phyloP scores from a whole-genome alignment of 148 eudicot genomes.

The Persicaria maculosa region DNA sequence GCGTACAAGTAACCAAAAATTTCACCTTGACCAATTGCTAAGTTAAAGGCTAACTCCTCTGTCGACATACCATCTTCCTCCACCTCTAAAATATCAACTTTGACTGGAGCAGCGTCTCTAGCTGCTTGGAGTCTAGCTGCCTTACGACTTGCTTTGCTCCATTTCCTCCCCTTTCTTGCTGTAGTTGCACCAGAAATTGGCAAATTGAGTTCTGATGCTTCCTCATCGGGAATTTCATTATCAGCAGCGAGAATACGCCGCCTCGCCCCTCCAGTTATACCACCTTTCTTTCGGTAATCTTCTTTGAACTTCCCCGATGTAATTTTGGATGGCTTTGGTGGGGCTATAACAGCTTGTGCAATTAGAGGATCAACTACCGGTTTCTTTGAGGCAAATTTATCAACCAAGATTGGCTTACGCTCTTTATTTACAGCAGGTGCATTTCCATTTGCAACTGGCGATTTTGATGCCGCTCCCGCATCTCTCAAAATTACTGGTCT shows the following conservation, averaged over 20 bases:
- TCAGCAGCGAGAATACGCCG: slow-evolving; percentile 42
- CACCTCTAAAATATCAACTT: slow-evolving; percentile 84
- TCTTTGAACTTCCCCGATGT: slow-evolving; percentile 54
- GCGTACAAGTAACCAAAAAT: slow-evolving; percentile 68
- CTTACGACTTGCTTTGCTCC: slow-evolving; percentile 87
- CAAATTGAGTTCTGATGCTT: slow-evolving; percentile 59
- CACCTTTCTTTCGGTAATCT: slow-evolving; percentile 58
- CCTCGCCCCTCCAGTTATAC: slow-evolving; percentile 48
- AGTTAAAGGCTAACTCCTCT: slow-evolving; percentile 75
- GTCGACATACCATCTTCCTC: slow-evolving; percentile 78
- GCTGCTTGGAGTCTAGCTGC: slow-evolving; percentile 94
- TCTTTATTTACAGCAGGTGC: slow-evolving; percentile 41
- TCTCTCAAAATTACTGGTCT: slow-evolving; percentile 66
- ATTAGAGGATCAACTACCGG: slow-evolving; percentile 53
- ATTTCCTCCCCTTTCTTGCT: slow-evolving; percentile 79
- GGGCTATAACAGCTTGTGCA: slow-evolving; percentile 70
- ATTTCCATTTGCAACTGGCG: slow-evolving; percentile 27
- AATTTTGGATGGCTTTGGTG: slow-evolving; percentile 59
- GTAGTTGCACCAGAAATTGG: slow-evolving; percentile 47
- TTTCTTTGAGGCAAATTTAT: slow-evolving; percentile 80
- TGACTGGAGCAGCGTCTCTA: slow-evolving; percentile 83
- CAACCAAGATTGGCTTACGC: slow-evolving; percentile 76
- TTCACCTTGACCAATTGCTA: slow-evolving; percentile 95
- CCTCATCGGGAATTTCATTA: slow-evolving; percentile 54
- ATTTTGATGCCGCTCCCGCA: slow-evolving; percentile 49